Conservation (phyloP, 768 basidiomycete species). For the Russula dissimulans region DNA sequence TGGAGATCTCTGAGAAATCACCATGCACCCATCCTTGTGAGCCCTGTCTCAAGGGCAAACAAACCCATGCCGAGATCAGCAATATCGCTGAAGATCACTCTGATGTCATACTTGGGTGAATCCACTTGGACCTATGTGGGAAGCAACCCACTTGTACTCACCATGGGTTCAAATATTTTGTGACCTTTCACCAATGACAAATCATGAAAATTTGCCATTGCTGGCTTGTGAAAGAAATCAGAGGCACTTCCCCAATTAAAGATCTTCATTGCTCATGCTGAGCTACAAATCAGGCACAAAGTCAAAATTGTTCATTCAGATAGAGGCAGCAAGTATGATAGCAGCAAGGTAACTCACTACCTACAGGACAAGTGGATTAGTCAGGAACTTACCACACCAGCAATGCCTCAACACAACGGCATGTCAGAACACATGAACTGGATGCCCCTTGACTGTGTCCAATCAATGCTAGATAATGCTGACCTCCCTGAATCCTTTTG, state of each 20-base stretch:
- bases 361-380: slow-evolving; percentile 16
- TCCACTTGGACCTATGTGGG: slow-evolving; percentile 23
- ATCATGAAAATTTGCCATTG: slow-evolving; percentile 16
- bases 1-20: slow-evolving; percentile 7
- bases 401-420: neutral
- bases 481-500: slow-evolving; percentile 16
- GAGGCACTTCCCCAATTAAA: slow-evolving; percentile 13
- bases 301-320: slow-evolving; percentile 22
- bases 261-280: slow-evolving; percentile 6
- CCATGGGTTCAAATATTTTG: slow-evolving; percentile 17
- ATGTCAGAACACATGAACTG: neutral
- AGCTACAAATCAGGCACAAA: slow-evolving; percentile 13
- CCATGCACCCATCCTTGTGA: neutral
- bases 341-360: neutral
- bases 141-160: slow-evolving; percentile 12
- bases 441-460: slow-evolving; percentile 9
- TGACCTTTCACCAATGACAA: slow-evolving; percentile 21
- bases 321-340: slow-evolving; percentile 24
- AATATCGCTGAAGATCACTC: neutral
- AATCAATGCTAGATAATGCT: slow-evolving; percentile 15
- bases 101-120: neutral
- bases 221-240: slow-evolving; percentile 15
- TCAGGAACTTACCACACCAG: neutral
- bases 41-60: slow-evolving; percentile 23
- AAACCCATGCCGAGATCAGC: slow-evolving; percentile 13